These are phyloP conservation scores for Gossypium arboreum DNA, from an alignment of 345 rosid genomes.

Conservation along the genomic window DNA sequence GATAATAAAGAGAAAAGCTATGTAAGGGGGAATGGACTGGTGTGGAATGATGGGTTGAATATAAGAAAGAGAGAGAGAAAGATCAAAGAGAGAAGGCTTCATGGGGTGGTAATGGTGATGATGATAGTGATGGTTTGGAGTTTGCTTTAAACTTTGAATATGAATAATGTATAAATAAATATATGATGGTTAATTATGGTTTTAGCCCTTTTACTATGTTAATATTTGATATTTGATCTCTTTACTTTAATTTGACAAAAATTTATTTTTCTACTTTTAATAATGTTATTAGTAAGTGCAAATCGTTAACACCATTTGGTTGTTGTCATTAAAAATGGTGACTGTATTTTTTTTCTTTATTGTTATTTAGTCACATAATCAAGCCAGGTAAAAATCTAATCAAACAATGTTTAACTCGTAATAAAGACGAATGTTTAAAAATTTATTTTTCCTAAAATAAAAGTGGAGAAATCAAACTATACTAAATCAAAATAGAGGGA, in stretches of 20 bases:
- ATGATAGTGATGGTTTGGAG: conserved; percentile 60
- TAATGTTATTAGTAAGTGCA: too few relatives aligned
- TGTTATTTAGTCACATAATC: too few relatives aligned
- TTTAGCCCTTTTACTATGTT: neutral
- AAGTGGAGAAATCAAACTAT: neutral
- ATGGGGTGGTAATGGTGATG: conserved; percentile 56
- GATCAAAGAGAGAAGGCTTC: conserved; percentile 34
- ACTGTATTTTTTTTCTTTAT: too few relatives aligned
- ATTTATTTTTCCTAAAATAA: too few relatives aligned
- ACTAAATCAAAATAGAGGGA: neutral
- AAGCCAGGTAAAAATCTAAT: too few relatives aligned
- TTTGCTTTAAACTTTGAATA: conserved; percentile 59
- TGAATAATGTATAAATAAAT: conserved; percentile 7
- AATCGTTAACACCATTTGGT: too few relatives aligned
- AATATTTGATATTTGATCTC: neutral
- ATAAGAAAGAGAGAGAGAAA: neutral
- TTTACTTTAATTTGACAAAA: too few relatives aligned
- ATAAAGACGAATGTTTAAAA: too few relatives aligned
- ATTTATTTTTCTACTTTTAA: too few relatives aligned
- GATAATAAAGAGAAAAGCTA: neutral
- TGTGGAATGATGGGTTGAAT: conserved; percentile 7
- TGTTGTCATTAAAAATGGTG: too few relatives aligned
- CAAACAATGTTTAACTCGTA: too few relatives aligned
- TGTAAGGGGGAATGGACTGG: neutral
- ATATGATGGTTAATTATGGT: neutral